Evolutionary conservation across 2,329 filamentous ascomycete species (phyloP).

Genomic region (Microdochium trichocladiopsis): DNA sequence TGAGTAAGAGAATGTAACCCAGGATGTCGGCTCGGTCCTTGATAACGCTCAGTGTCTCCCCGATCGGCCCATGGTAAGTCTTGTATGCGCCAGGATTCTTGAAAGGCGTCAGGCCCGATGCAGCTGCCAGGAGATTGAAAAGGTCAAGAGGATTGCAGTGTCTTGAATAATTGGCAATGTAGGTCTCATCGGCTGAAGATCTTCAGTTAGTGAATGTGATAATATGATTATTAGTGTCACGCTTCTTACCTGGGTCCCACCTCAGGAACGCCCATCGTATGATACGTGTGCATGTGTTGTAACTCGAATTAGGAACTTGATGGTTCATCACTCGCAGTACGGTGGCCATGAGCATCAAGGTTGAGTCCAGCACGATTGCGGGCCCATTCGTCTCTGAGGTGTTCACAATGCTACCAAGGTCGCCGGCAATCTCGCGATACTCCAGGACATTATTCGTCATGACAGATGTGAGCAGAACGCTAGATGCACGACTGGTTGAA

Average conservation of each 20-base stretch:
- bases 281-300: constrained; percentile 61
- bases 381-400: constrained; percentile 80
- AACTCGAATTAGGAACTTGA: constrained; percentile 61
- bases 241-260: constrained; percentile 69
- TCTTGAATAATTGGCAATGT: constrained; percentile 55
- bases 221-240: not conserved
- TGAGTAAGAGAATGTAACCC: constrained; percentile 49
- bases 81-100: constrained; percentile 20
- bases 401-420: constrained; percentile 64
- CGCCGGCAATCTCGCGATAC: constrained; percentile 60
- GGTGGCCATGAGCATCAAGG: constrained; percentile 63
- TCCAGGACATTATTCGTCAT: constrained; percentile 59
- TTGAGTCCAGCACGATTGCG: constrained; percentile 69
- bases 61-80: constrained; percentile 38
- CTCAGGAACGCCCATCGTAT: constrained; percentile 75
- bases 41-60: constrained; percentile 39
- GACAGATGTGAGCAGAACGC: constrained; percentile 63
- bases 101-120: constrained; percentile 47
- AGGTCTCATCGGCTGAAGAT: constrained; percentile 53
- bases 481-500: constrained; percentile 68
- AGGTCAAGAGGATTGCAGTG: constrained; percentile 62
- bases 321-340: constrained; percentile 60
- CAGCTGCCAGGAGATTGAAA: constrained; percentile 60
- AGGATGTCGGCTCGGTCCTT: constrained; percentile 35
- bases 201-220: constrained; percentile 9